These are phyloP conservation scores for Daedaleopsis nitida DNA, from an alignment of 768 basidiomycete genomes.

Conservation along the genomic window DNA sequence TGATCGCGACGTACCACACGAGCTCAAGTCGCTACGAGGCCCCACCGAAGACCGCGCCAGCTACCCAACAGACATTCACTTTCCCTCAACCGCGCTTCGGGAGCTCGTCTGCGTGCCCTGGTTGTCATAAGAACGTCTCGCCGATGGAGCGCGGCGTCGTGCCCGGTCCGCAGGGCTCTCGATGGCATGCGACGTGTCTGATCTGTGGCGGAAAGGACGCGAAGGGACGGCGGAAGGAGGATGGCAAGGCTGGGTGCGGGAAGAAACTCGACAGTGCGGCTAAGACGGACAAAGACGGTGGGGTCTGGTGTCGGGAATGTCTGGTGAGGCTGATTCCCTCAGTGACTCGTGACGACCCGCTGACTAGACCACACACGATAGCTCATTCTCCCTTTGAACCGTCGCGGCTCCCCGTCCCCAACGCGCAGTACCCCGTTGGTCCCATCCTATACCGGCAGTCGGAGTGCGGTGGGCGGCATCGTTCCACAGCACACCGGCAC, in stretches of 20 bases:
- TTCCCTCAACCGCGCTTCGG: slow-evolving; percentile 50
- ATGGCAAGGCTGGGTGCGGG: slow-evolving; percentile 73
- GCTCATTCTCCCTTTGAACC: slow-evolving; percentile 55
- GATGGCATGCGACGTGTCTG: slow-evolving; percentile 79
- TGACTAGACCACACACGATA: slow-evolving; percentile 32
- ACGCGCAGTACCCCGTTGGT: slow-evolving; percentile 45
- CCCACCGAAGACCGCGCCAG: slow-evolving; percentile 40
- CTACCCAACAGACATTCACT: slow-evolving; percentile 39
- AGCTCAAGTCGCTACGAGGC: slow-evolving; percentile 45
- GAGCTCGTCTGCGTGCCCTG: slow-evolving; percentile 65
- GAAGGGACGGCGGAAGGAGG: slow-evolving; percentile 49
- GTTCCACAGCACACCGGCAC: slow-evolving; percentile 65
- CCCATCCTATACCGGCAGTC: slow-evolving; percentile 46
- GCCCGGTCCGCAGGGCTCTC: slow-evolving; percentile 78
- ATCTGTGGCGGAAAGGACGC: slow-evolving; percentile 75
- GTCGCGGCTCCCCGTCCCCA: slow-evolving; percentile 58
- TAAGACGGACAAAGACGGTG: slow-evolving; percentile 66
- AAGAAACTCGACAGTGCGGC: slow-evolving; percentile 85
- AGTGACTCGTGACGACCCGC: not conserved
- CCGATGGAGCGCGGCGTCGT: slow-evolving; percentile 87
- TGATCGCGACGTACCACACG: slow-evolving; percentile 25
- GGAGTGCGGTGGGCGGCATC: slow-evolving; percentile 34
- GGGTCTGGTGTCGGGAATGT: slow-evolving; percentile 86
- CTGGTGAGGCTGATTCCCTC: slow-evolving; percentile 48
- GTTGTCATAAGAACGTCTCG: slow-evolving; percentile 72